Base-by-base conservation (phyloP, 805 yeast species). In the Kuraishia floccosa region DNA sequence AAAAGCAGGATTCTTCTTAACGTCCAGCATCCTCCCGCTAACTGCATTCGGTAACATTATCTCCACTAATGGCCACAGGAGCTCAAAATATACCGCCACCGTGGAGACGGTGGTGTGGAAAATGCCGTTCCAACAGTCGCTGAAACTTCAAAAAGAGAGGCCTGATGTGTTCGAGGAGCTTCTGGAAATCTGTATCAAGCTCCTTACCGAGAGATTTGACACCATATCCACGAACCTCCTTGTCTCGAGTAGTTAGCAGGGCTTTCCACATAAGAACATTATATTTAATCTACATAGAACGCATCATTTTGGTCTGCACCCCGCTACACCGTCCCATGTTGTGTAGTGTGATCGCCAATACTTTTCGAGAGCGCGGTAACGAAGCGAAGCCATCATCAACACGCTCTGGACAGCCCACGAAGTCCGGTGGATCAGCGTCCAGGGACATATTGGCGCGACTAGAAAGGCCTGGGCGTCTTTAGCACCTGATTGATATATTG, bases 161-260 rank as follows among this genome's bases (percentile, higher is more conserved):
- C 48, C 52, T 4, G 68, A 60, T 20, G 48, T 81, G 7, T 80
- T 71, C 40, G 66, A 71, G 25, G 94, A 86, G 46, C 52, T 86
- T 25, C 50, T 74, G 29, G 57, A 63, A 27, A 69, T 85, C 20
- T 71, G 77, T 19, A 57, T 79, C 38, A 67, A 72, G 28, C 54
- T 86, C 31, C 62, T 74, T 22, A 75, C 77, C 35, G 85, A 73
- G 43, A 60, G 95, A 39, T 78, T 79, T 42, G 83, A 76, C 37
- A 71, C 82, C 17, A 59, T 85, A 40, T 68, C 89, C 3, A 84
- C 91, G 3, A 83, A 81, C 47, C 67, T 86, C 16, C 60, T 83
- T 30, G 73, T 84, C 3, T 63, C 82, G 25, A 65, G 22, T 19
- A n/a, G n/a, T n/a, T n/a, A n/a, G n/a, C n/a, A n/a, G n/a, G n/a